phyloP scores from a whole-genome alignment of 331 rosid genomes.

The Malus hybrid region DNA sequence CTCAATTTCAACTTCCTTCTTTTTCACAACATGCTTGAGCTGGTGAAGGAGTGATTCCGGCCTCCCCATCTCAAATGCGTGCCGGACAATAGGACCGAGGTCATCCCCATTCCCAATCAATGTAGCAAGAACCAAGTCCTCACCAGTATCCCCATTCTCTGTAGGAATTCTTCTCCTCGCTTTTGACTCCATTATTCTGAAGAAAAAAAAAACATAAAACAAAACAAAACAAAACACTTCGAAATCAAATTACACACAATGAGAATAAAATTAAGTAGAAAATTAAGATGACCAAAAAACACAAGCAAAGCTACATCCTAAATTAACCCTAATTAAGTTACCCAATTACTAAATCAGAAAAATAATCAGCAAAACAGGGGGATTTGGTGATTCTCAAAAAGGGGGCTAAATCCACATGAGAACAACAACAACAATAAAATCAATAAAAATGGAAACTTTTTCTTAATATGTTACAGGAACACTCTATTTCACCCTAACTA shows the following conservation, averaged over 20 bases:
- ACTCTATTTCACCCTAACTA: not conserved
- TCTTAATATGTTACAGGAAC: not conserved
- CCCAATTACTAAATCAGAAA: not conserved
- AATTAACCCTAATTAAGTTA: not conserved
- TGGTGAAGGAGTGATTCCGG: slow-evolving; percentile 78
- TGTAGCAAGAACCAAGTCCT: slow-evolving; percentile 75
- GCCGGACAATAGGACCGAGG: slow-evolving; percentile 76
- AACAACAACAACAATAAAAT: not conserved
- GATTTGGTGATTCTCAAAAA: not conserved
- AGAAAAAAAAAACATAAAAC: not conserved
- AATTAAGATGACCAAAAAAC: not conserved
- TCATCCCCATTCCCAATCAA: slow-evolving; percentile 82
- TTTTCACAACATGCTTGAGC: slow-evolving; percentile 63
- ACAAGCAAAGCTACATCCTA: not conserved
- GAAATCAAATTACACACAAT: slow-evolving; percentile 14
- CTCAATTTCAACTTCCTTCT: slow-evolving; percentile 86
- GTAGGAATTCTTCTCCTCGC: slow-evolving; percentile 39
- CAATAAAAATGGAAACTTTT: not conserved
- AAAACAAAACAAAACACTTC: not conserved
- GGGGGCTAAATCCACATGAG: not conserved
- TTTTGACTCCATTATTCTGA: slow-evolving; percentile 50
- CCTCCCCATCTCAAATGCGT: slow-evolving; percentile 80
- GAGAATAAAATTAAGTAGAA: not conserved
- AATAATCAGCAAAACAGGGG: not conserved
- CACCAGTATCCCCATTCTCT: slow-evolving; percentile 70